A percentile compares a stretch with the other conserved stretches of the same genome.
phyloP scores from a whole-genome alignment of 805 yeast species.

The Schwanniomyces sp. region DNA sequence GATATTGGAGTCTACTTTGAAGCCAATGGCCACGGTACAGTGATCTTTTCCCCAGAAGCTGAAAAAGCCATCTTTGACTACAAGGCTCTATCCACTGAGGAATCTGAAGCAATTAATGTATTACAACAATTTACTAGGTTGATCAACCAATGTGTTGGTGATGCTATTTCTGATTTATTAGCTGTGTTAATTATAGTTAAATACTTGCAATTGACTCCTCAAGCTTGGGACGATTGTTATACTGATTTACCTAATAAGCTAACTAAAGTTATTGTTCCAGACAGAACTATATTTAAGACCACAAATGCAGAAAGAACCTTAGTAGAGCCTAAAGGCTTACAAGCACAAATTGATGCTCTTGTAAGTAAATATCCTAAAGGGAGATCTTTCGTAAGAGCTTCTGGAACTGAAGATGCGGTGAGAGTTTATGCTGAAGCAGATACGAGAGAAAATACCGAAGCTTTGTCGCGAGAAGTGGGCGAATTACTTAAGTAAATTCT shows the following conservation, averaged over 20 bases:
- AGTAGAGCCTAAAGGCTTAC: constrained; percentile 76
- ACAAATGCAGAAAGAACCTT: constrained; percentile 88
- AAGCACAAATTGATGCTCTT: constrained; percentile 62
- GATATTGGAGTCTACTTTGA: constrained; percentile 95
- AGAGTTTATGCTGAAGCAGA: constrained; percentile 92
- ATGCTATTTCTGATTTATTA: constrained; percentile 89
- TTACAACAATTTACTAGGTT: constrained; percentile 63
- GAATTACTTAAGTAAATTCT: constrained; percentile 18
- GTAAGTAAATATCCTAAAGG: constrained; percentile 60
- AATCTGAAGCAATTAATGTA: constrained; percentile 50
- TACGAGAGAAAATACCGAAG: constrained; percentile 30
- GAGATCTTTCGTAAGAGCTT: constrained; percentile 92
- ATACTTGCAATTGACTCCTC: constrained; percentile 57
- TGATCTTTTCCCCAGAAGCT: constrained; percentile 63
- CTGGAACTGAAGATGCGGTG: constrained; percentile 97
- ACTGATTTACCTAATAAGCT: constrained; percentile 84
- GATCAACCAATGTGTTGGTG: constrained; percentile 98
- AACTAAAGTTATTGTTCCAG: constrained; percentile 78
- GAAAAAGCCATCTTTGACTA: constrained; percentile 35
- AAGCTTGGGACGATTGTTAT: constrained; percentile 74
- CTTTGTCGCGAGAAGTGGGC: constrained; percentile 27
- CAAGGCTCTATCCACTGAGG: constrained; percentile 40
- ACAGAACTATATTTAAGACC: constrained; percentile 75
- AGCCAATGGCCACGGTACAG: constrained; percentile 99
- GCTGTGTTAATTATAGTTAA: constrained; percentile 67